Evolutionary conservation across 352 stramenopile species (phyloP), one percentile per base, ranked within the genome.

Genomic region (Phytophthora lateralis): DNA sequence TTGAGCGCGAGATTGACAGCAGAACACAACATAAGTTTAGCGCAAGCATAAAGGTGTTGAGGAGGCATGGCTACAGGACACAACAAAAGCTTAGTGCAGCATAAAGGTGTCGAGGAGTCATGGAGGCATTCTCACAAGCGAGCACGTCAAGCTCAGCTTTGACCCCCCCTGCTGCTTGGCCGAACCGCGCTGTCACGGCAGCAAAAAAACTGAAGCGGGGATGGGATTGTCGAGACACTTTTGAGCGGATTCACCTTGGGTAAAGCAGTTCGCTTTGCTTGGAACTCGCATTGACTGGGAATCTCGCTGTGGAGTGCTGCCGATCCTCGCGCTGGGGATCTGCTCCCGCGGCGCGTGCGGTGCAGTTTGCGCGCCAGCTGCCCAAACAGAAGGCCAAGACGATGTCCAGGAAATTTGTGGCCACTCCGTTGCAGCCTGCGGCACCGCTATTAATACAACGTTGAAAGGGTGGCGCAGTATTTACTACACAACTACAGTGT

Each of bases 341-440:
- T 54, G 27, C 47, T 55, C 46, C 39, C 24, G 42, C 24, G 20
- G 17, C 18, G 47, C 14, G 47, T 54, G n/a, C n/a, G 29, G 46
- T 46, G 38, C 38, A 44, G 38, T 17, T 17, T 51, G 26, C n/a
- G 26, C 3, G 6, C 55, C 54, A 69, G 42, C 61, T 69, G 61
- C 55, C 45, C 14, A 17, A 37, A 12, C 24, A 49, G 48, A 60
- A 67, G 51, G 24, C 37, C 39, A 63, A 56, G 15, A 63, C 45
- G 60, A 68, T 68, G 60, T 63, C 26, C 37, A 42, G 2, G 20
- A 66, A 61, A 45, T 48, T 55, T 66, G n/a, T 29, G n/a, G 17
- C 9, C 30, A 27, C 12, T 38, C 8, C 32, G 3, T 14, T 38
- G 32, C 26, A 29, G 26, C 26, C 26, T 41, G 26, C 12, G 24